A percentile compares a stretch with the other conserved stretches of the same genome.
Conservation (phyloP, 352 stramenopile species). For the Phytophthora chlamydospora region DNA sequence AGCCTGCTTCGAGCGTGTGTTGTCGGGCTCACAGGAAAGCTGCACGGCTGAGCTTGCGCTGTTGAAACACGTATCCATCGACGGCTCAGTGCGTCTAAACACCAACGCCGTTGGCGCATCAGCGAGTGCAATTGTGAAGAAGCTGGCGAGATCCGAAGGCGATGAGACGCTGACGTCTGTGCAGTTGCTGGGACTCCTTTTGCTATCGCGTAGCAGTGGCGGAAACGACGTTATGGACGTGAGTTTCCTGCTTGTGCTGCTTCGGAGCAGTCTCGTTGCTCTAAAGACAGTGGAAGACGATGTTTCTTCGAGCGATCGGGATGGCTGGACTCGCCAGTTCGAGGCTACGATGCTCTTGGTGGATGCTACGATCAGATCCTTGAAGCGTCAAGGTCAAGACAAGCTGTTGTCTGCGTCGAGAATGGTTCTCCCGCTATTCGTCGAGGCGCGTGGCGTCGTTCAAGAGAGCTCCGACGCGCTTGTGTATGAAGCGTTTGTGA, state of each 20-base stretch:
- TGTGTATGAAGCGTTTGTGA: constrained; percentile 43
- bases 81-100: constrained; percentile 3
- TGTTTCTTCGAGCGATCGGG: neutral
- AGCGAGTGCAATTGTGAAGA: constrained; percentile 28
- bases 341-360: constrained; percentile 27
- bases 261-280: constrained; percentile 22
- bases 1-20: constrained; percentile 27
- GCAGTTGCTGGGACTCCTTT: constrained; percentile 44
- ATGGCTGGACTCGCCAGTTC: constrained; percentile 5
- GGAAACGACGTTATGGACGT: neutral
- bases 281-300: constrained; percentile 21
- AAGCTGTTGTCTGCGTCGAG: constrained; percentile 22
- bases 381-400: constrained; percentile 19
- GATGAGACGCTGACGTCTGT: constrained; percentile 36
- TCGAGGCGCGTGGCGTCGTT: constrained; percentile 26
- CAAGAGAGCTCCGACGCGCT: constrained; percentile 11
- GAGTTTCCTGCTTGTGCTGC: constrained; percentile 27
- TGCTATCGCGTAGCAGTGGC: constrained; percentile 35
- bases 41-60: constrained; percentile 22
- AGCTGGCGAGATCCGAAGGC: constrained; percentile 26
- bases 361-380: constrained; percentile 13
- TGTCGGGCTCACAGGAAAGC: constrained; percentile 22
- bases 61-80: constrained; percentile 25
- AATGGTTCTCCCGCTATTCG: constrained; percentile 29
- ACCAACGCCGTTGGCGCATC: constrained; percentile 1